A percentile compares a stretch with the other conserved stretches of the same genome.
phyloP scores from a whole-genome alignment of 202 grass and related monocot species.

The Hordeum pubiflorum region DNA sequence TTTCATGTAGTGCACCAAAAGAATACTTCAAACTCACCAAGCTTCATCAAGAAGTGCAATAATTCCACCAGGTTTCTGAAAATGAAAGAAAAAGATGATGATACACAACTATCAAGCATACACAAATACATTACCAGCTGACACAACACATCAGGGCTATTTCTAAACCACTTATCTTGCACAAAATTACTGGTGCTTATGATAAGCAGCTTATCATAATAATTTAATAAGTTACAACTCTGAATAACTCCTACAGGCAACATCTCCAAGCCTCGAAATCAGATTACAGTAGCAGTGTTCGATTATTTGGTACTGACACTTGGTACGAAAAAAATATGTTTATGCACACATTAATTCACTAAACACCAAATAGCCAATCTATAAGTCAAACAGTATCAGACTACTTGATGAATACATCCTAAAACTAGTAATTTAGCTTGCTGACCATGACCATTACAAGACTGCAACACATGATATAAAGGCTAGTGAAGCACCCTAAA shows the following conservation, averaged over 20 bases:
- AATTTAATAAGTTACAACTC: neutral
- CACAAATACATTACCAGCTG: neutral
- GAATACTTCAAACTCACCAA: constrained; percentile 37
- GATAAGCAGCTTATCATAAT: neutral
- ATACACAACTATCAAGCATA: neutral
- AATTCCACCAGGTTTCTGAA: constrained; percentile 51
- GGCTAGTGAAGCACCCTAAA: neutral
- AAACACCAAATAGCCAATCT: neutral
- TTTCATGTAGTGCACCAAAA: constrained; percentile 12
- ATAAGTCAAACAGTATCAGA: neutral
- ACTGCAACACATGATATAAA: neutral
- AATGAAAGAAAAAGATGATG: neutral
- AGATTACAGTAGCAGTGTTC: neutral
- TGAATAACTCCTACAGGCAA: neutral
- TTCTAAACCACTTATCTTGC: constrained; percentile 1
- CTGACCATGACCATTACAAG: neutral
- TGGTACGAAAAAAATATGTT: neutral
- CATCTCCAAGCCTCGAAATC: neutral
- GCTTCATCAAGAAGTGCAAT: constrained; percentile 55
- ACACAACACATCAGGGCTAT: neutral
- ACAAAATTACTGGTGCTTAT: neutral
- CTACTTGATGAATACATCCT: neutral
- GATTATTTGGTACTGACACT: neutral
- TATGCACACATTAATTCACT: neutral
- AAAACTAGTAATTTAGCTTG: neutral